A percentile compares a stretch with the other conserved stretches of the same genome.
These are phyloP conservation scores for Pichia cephalocereana DNA, from an alignment of 805 yeast species.

Conservation along the genomic window DNA sequence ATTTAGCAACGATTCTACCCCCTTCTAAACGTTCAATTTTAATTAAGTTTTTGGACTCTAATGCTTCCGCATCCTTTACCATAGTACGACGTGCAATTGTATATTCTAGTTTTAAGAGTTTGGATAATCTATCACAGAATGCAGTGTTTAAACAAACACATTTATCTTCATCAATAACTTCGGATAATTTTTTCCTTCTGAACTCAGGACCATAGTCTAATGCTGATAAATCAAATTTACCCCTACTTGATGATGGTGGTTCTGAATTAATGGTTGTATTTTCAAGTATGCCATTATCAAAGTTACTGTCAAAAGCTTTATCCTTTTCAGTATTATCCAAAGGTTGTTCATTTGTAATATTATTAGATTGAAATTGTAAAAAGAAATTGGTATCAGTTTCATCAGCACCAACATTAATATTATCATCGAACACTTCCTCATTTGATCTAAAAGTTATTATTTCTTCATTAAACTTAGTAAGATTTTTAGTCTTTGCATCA, in stretches of 20 bases:
- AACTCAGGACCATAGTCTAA: conserved; percentile 22
- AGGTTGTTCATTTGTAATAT: background rate
- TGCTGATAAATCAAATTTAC: background rate
- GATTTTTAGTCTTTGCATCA: background rate
- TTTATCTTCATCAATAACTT: conserved; percentile 37
- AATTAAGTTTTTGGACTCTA: conserved; percentile 25
- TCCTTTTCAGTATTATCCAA: background rate
- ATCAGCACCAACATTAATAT: background rate
- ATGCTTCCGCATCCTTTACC: conserved; percentile 31
- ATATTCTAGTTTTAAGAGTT: conserved; percentile 29
- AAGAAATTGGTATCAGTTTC: background rate
- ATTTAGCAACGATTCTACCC: conserved; percentile 7
- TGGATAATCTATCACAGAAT: conserved; percentile 34
- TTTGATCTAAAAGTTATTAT: background rate
- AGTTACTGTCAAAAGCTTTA: background rate
- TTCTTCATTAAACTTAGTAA: background rate
- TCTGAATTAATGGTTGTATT: background rate
- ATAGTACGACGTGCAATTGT: conserved; percentile 47
- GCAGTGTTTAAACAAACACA: conserved; percentile 34
- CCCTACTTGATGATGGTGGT: background rate
- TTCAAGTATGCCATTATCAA: background rate
- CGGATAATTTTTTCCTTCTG: conserved; percentile 23
- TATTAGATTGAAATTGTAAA: background rate
- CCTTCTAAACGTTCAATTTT: conserved; percentile 7
- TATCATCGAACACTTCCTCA: background rate